Evolutionary conservation across 352 stramenopile species (phyloP).

Genomic region (Pythium utonaiense): DNA sequence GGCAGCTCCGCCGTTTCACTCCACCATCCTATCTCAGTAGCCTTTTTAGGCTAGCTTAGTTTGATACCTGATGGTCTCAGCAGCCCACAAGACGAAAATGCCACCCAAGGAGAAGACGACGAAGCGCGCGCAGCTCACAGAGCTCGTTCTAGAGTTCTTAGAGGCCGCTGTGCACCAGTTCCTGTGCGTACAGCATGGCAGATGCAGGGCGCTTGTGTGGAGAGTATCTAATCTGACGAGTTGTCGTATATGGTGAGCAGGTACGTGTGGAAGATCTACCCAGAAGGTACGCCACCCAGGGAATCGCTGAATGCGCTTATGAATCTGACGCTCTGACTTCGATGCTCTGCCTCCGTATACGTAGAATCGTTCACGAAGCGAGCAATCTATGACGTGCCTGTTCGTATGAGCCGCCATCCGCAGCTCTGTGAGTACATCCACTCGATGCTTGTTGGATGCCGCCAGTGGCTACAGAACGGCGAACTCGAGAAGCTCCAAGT

Average conservation of each 20-base stretch:
- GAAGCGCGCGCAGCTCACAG: constrained; percentile 39
- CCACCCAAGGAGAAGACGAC: constrained; percentile 18
- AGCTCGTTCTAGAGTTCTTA: constrained; percentile 72
- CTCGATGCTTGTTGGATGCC: constrained; percentile 64
- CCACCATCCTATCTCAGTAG: background rate
- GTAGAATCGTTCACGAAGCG: constrained; percentile 61
- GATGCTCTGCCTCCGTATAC: too few relatives aligned
- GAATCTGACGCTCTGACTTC: background rate
- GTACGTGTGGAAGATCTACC: constrained; percentile 27
- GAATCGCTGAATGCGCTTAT: background rate
- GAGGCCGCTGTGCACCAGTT: constrained; percentile 75
- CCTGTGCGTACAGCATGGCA: constrained; percentile 39
- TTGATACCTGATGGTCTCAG: too few relatives aligned
- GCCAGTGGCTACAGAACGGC: constrained; percentile 47
- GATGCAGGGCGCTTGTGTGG: background rate
- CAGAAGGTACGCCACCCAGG: background rate
- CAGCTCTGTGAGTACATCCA: constrained; percentile 75
- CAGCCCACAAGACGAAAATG: too few relatives aligned
- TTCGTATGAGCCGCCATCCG: constrained; percentile 75
- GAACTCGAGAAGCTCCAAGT: constrained; percentile 70
- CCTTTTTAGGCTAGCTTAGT: background rate
- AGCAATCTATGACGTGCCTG: constrained; percentile 69
- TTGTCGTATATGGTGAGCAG: background rate
- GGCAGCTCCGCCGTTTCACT: background rate
- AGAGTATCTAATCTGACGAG: background rate